Percentiles rank a stretch among this genome's conserved stretches.
Evolutionary conservation across 306 rosid genomes (phyloP).

Genomic region (Gastrolobium bilobum): DNA sequence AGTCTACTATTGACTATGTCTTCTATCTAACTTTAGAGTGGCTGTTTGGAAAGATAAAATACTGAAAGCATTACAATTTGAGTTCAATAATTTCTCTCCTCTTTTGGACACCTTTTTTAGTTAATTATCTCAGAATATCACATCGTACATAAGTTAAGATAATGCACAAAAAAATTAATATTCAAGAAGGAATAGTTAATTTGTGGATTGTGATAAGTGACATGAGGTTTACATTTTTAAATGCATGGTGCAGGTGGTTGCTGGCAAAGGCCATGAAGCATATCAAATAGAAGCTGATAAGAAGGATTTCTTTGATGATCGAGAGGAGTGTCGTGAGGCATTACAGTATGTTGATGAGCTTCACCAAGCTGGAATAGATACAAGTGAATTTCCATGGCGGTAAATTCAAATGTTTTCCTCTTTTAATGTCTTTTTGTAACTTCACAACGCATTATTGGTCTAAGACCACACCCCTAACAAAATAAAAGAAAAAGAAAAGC

Average conservation of each 20-base stretch:
- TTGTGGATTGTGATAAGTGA: slow-evolving; percentile 37
- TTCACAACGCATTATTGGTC: neutral
- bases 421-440: slow-evolving; percentile 16
- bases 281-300: slow-evolving; percentile 83
- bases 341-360: slow-evolving; percentile 94
- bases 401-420: slow-evolving; percentile 52
- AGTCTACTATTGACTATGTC: slow-evolving; percentile 1
- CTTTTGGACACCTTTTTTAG: neutral
- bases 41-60: slow-evolving; percentile 7
- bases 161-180: slow-evolving; percentile 16
- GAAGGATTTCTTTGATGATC: slow-evolving; percentile 83
- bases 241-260: slow-evolving; percentile 76
- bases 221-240: slow-evolving; percentile 30
- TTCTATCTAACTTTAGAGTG: slow-evolving; percentile 24
- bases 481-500: neutral
- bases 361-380: slow-evolving; percentile 97
- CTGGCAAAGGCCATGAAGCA: slow-evolving; percentile 95
- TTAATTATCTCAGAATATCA: neutral
- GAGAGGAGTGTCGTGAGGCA: slow-evolving; percentile 98
- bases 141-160: neutral
- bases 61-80: slow-evolving; percentile 12
- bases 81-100: slow-evolving; percentile 13
- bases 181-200: slow-evolving; percentile 21
- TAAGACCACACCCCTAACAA: neutral
- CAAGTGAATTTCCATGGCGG: slow-evolving; percentile 99